Base-by-base conservation (phyloP, 1,284 basidiomycete species). In the Tilletia caries region DNA sequence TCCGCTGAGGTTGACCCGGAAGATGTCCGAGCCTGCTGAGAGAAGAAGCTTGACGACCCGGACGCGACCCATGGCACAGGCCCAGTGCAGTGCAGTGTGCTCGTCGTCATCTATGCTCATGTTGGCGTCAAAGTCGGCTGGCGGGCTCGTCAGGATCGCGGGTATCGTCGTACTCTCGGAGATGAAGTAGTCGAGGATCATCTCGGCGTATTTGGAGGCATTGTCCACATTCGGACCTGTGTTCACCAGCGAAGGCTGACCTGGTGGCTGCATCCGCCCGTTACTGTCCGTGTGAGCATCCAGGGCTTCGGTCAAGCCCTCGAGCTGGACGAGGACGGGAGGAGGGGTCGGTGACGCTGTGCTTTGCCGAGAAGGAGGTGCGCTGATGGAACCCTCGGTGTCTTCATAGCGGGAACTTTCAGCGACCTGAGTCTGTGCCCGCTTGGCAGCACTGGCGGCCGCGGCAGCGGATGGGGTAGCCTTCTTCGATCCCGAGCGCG, bases 171-270 rank as follows among this genome's bases (percentile, higher is more conserved):
- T 92, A 52, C 93, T 92, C 84, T 99, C 96, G 60, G 95, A 97
- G 77, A 99, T 95, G 84, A 98, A 99, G 85, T 98, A 98, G 86
- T 98, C 95, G 76, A 99, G 87, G 72, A 99, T 95, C 82, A 95
- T 91, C 84, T 98, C 95, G 58, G 91, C 93, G 81, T 98, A 98
- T 29, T 85, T 75, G 18, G 76, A 75, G 64, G 37, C 62, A 65
- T 64, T 50, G 58, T 65, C 58, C 18, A 68, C 32, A 27, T 67
- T 54, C 46, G 33, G 34, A n/a, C 52, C 50, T 8, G 50, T 29
- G 64, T 65, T 62, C 29, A 62, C 32, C 18, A n/a, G 32, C 0
- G 33, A 34, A n/a, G 58, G 58, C 20, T 62, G 58, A 33, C 32
- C 29, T 4, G 58, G 58, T 20, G 58, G 58, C 20, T 32, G 29